A percentile compares a stretch with the other conserved stretches of the same genome.
phyloP scores from a whole-genome alignment of 768 basidiomycete genomes.

The Rossbeevera mucosa region DNA sequence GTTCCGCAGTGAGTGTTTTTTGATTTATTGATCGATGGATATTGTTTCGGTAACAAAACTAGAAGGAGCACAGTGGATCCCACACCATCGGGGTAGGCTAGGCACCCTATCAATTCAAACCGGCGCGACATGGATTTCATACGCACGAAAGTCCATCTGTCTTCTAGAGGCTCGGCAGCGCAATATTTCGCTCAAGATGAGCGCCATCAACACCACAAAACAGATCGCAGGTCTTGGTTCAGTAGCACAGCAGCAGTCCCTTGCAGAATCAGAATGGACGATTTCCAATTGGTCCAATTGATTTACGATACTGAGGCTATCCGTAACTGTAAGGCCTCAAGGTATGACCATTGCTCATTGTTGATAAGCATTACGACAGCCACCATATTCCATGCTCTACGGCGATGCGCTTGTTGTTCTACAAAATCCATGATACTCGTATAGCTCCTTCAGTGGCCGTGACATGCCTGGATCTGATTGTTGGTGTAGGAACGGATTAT shows the following conservation, averaged over 20 bases:
- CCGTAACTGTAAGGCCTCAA: no score
- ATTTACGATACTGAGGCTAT: no score
- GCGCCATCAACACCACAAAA: conserved; percentile 55
- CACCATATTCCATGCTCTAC: no score
- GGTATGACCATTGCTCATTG: no score
- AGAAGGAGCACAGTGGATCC: no score
- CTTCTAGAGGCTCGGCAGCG: background rate
- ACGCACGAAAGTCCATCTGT: background rate
- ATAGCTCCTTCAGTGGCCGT: no score
- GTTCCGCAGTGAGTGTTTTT: background rate
- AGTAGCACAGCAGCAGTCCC: conserved; percentile 54
- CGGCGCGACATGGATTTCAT: conserved; percentile 49
- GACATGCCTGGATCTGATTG: no score
- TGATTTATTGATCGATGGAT: background rate
- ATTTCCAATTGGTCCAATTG: no score
- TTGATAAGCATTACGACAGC: background rate
- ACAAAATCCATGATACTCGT: no score
- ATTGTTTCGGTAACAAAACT: background rate
- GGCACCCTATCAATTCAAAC: background rate
- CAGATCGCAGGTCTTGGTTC: conserved; percentile 44
- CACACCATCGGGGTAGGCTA: background rate
- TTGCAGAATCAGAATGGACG: no score
- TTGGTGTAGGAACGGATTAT: no score
- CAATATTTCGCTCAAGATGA: conserved; percentile 61
- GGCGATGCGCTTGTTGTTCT: no score